These are phyloP conservation scores for Kingdonia uniflora DNA, from an alignment of 164 flowering plant genomes.

Conservation along the genomic window DNA sequence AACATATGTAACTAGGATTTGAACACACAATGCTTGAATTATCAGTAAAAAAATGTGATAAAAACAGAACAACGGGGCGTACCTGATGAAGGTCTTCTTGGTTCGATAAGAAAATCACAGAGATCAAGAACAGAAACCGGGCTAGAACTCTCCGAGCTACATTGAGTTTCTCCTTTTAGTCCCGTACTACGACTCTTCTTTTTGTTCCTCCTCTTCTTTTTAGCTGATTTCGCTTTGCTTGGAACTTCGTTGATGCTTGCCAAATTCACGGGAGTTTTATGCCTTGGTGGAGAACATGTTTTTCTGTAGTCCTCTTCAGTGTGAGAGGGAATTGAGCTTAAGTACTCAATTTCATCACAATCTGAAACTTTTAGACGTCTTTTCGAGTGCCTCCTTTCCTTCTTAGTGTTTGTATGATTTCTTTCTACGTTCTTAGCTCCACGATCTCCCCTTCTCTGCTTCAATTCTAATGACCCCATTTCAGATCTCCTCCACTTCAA, in stretches of 20 bases:
- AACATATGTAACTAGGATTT: background rate
- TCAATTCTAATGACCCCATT: conserved; percentile 14
- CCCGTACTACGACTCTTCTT: conserved; percentile 6
- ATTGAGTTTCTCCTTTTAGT: conserved; percentile 20
- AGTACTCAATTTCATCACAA: conserved; percentile 1
- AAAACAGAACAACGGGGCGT: conserved; percentile 8
- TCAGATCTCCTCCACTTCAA: conserved; percentile 16
- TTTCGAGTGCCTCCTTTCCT: background rate
- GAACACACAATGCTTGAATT: background rate
- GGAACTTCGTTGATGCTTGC: no score
- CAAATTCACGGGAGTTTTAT: background rate
- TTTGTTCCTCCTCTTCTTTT: conserved; percentile 9
- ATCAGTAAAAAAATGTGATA: background rate
- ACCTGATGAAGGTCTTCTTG: conserved; percentile 31
- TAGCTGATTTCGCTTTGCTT: no score
- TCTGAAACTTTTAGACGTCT: background rate
- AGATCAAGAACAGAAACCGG: conserved; percentile 76
- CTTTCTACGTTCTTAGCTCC: background rate
- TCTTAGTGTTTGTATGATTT: conserved; percentile 4
- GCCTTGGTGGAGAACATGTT: background rate
- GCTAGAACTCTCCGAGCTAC: conserved; percentile 54
- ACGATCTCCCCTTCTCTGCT: background rate
- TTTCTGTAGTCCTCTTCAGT: conserved; percentile 3
- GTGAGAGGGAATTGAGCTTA: conserved; percentile 4
- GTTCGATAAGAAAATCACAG: conserved; percentile 24